Base-by-base conservation (phyloP, 2,329 filamentous ascomycete genomes). In the Aureobasidium sp. region DNA sequence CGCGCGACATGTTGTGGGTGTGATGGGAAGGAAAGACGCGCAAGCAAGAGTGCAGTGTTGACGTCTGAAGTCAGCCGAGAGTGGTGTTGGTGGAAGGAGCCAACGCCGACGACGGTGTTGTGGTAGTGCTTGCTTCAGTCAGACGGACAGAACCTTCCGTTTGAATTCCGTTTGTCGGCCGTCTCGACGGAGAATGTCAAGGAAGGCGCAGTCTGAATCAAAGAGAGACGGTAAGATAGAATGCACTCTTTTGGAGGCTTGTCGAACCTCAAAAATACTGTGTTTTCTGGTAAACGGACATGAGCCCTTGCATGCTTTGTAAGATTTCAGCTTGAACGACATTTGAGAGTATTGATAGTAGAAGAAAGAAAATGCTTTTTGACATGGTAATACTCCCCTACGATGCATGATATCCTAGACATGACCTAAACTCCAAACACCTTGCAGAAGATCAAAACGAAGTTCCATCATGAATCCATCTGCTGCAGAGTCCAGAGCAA, bases 401-500 rank as follows among this genome's bases (percentile, higher is more conserved):
- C 5, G 19, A 58, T 58, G 54, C 42, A 58, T 58, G 31, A 58
- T 54, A 57, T 39, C 40, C 54, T 37, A 29, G 54, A 58, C 19
- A 45, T 48, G 42, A 14, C 15, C 42, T 14, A 27, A 50, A 60
- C 57, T 60, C 57, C 57, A 50, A 47, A 60, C 57, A 60, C 57
- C 57, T 29, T 60, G 45, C 57, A 60, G 45, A 47, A 60, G 45
- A 60, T 24, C 50, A 60, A 44, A 42, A 17, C 37, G 39, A 31
- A 48, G 17, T 17, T 48, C 57, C 22, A 39, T 48, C 42, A 61
- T 54, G 60, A 88, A 70, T 96, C 91, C 92, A 97, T 97, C 77
- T 96, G 90, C 70, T 87, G 83, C 65, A 97, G 78, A 65, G 93
- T 95, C 81, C 95, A 97, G 75, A 96, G 91, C 44, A 97, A 84